These are phyloP conservation scores for Pseudogymnoascus sp. DNA, from an alignment of 2,329 filamentous ascomycete species.

Conservation along the genomic window DNA sequence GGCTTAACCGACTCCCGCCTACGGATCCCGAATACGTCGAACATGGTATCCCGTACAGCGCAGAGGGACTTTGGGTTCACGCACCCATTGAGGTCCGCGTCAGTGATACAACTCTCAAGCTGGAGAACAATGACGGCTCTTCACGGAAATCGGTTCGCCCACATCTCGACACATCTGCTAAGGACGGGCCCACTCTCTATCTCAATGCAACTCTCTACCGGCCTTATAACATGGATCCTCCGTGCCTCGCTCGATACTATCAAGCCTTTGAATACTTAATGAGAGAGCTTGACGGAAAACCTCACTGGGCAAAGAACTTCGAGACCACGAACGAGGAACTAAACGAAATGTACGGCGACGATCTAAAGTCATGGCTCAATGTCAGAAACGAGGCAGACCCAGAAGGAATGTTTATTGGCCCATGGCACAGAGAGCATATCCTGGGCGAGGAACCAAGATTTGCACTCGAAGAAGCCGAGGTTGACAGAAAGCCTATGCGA, in stretches of 20 bases:
- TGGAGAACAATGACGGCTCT: conserved; percentile 20
- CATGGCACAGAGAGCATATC: conserved; percentile 76
- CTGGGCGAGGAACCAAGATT: conserved; percentile 30
- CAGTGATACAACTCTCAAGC: conserved; percentile 53
- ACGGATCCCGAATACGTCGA: conserved; percentile 57
- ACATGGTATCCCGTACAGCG: conserved; percentile 71
- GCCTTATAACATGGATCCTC: conserved; percentile 70
- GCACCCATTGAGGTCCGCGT: conserved; percentile 90
- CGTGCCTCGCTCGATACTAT: conserved; percentile 71
- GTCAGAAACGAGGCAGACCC: conserved; percentile 67
- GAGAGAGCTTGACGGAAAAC: conserved; percentile 72
- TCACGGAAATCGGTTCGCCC: conserved; percentile 40
- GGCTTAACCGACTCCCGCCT: conserved; percentile 61
- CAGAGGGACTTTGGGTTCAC: conserved; percentile 74
- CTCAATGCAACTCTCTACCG: conserved; percentile 86
- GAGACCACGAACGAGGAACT: conserved; percentile 53
- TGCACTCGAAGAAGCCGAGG: conserved; percentile 25
- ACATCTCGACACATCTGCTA: conserved; percentile 64
- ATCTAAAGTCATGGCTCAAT: conserved; percentile 58
- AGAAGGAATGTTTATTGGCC: conserved; percentile 79
- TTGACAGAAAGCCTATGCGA: conserved; percentile 18
- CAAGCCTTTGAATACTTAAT: conserved; percentile 87
- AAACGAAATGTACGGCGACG: conserved; percentile 59
- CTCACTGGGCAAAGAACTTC: conserved; percentile 95
- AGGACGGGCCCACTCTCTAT: conserved; percentile 69